Conservation (phyloP, 208 protist species). For the Acanthamoeba triangularis region DNA sequence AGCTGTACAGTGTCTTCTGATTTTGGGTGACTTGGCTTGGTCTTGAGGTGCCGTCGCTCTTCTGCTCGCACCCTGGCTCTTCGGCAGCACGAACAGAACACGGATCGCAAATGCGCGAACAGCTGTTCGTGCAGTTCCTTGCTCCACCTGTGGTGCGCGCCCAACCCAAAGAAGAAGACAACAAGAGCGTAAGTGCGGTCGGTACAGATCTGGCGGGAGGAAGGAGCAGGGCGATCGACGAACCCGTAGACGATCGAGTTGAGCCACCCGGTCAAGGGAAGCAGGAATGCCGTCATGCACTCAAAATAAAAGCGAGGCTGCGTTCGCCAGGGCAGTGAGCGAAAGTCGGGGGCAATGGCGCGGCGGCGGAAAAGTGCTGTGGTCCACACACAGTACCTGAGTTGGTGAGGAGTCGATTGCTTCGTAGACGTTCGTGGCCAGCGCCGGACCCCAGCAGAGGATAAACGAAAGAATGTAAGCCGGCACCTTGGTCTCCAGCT, state of each 20-base stretch:
- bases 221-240: neutral
- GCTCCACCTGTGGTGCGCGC: neutral
- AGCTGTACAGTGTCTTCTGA: slow-evolving; percentile 50
- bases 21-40: neutral
- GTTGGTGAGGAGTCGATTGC: neutral
- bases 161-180: neutral
- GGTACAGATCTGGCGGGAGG: neutral
- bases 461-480: slow-evolving; percentile 66
- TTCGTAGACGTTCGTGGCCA: slow-evolving; percentile 51
- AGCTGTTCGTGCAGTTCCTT: slow-evolving; percentile 19
- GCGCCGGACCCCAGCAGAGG: slow-evolving; percentile 48
- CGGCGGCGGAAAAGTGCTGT: neutral
- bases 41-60: slow-evolving; percentile 19
- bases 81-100: slow-evolving; percentile 40
- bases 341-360: neutral
- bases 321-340: neutral
- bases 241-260: slow-evolving; percentile 72
- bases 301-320: slow-evolving; percentile 37
- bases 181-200: neutral
- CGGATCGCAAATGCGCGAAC: neutral
- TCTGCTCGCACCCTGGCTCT: neutral
- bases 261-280: slow-evolving; percentile 70
- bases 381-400: neutral
- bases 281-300: slow-evolving; percentile 45
- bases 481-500: slow-evolving; percentile 45